Percentiles rank a stretch among this genome's conserved stretches.
These are phyloP conservation scores for Suillus paluster DNA, from an alignment of 768 basidiomycete species.

Conservation along the genomic window DNA sequence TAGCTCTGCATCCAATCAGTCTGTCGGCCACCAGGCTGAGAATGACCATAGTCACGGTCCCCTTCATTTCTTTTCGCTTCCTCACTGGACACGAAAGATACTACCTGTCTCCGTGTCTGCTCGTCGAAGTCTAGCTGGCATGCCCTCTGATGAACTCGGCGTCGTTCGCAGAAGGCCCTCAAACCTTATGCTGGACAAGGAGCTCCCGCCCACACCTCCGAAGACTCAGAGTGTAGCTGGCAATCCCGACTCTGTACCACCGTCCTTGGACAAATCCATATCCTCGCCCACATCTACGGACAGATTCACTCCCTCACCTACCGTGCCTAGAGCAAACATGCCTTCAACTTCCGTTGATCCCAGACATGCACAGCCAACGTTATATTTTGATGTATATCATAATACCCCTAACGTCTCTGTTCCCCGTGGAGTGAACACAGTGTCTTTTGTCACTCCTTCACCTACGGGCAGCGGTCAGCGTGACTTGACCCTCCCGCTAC, in stretches of 20 bases:
- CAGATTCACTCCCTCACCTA: background rate
- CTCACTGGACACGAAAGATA: conserved; percentile 64
- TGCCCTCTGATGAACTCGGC: conserved; percentile 29
- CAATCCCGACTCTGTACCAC: background rate
- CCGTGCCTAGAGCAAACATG: background rate
- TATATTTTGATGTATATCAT: conserved; percentile 63
- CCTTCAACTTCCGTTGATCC: conserved; percentile 25
- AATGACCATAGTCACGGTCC: conserved; percentile 41
- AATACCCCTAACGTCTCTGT: conserved; percentile 49
- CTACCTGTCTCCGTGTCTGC: conserved; percentile 35
- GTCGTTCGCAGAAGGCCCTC: conserved; percentile 21
- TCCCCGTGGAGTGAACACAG: conserved; percentile 51
- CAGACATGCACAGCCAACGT: conserved; percentile 54
- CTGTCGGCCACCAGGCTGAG: conserved; percentile 40
- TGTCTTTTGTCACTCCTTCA: conserved; percentile 45
- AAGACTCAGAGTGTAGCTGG: conserved; percentile 22
- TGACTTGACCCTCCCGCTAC: conserved; percentile 32
- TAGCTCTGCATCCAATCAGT: conserved; percentile 53
- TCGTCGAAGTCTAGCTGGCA: conserved; percentile 33
- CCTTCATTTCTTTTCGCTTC: conserved; percentile 65
- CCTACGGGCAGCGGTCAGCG: conserved; percentile 12
- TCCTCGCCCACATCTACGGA: background rate
- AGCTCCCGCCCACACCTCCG: conserved; percentile 53
- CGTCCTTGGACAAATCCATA: background rate
- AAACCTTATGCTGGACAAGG: conserved; percentile 42